Base-by-base conservation (phyloP, 805 yeast species). In the Wickerhamiella bombiphila region DNA sequence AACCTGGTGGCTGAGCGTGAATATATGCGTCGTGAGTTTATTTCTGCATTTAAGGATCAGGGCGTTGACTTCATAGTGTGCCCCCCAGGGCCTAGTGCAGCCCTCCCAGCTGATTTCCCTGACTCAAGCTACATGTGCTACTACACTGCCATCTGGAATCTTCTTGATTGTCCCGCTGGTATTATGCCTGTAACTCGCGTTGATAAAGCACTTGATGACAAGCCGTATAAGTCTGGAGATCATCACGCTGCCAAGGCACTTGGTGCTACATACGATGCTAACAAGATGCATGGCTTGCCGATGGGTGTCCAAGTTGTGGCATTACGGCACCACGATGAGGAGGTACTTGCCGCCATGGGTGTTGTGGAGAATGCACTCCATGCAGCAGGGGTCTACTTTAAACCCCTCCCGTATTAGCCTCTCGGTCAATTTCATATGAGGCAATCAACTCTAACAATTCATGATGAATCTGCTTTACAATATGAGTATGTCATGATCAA, bases 231-330 rank as follows among this genome's bases (percentile, higher is more conserved):
- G 26, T 24, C 26, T 9, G 11, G 9, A 9, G 41, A 43, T 14
- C 39, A 43, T 7, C 42, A 57, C 3, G 49, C 61, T 3, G 77
- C 73, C 35, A 47, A 55, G 32, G 59, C 56, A 20, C 61, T 68
- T 26, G 62, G 60, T 44, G 56, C 57, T n/a, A 50, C 61, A 31
- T 74, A 71, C 55, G 65, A 72, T 44, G 66, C 76, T 1, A 65
- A 59, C 38, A 65, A 65, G 40, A 61, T 66, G 53, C 64, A 70
- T 43, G 77, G 77, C 3, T 70, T 75, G 40, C 75, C 82, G 0
- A 73, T 71, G 13, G 70, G 74, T 15, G 57, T 77, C 17, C 85
- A 77, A 55, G 59, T 78, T 25, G 71, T 75, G 3, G 72, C 78
- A 14, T 63, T 63, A 42, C 65, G 72, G 39, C 59, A 66, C 13